These are phyloP conservation scores for Talaromyces sp. DNA, from an alignment of 2,329 filamentous ascomycete species.

Conservation along the genomic window DNA sequence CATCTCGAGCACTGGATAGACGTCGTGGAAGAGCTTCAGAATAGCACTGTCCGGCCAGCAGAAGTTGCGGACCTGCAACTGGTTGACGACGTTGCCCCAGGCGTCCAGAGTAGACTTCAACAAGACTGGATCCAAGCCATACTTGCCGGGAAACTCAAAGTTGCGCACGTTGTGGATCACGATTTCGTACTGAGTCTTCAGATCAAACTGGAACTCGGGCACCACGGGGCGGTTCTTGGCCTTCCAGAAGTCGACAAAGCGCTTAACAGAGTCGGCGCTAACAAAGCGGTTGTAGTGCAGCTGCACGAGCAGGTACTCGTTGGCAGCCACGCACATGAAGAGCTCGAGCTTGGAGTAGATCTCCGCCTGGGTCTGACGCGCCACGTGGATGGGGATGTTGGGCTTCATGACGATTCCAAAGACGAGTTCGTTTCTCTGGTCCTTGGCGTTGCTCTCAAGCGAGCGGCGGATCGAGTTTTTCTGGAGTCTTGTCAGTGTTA, in stretches of 20 bases:
- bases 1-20: constrained; percentile 45
- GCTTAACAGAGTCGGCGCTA: constrained; percentile 31
- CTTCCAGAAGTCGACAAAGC: constrained; percentile 36
- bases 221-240: constrained; percentile 44
- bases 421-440: constrained; percentile 9
- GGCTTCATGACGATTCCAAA: constrained; percentile 17
- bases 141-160: constrained; percentile 42
- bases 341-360: constrained; percentile 43
- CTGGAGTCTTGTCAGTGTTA: not conserved
- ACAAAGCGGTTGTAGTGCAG: constrained; percentile 34
- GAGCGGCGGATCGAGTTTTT: constrained; percentile 2
- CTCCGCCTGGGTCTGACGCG: constrained; percentile 35
- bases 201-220: constrained; percentile 49
- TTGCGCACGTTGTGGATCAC: constrained; percentile 41
- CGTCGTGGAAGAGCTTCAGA: constrained; percentile 45
- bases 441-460: constrained; percentile 1
- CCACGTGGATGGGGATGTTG: constrained; percentile 34
- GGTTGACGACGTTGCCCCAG: constrained; percentile 44
- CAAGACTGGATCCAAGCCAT: constrained; percentile 32
- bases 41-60: constrained; percentile 46
- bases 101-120: constrained; percentile 44
- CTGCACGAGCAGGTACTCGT: constrained; percentile 40
- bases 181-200: constrained; percentile 45
- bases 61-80: constrained; percentile 47
- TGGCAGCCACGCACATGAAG: constrained; percentile 41